phyloP scores from a whole-genome alignment of 2,329 filamentous ascomycete species.

The Paracoccidioides brasiliensis region DNA sequence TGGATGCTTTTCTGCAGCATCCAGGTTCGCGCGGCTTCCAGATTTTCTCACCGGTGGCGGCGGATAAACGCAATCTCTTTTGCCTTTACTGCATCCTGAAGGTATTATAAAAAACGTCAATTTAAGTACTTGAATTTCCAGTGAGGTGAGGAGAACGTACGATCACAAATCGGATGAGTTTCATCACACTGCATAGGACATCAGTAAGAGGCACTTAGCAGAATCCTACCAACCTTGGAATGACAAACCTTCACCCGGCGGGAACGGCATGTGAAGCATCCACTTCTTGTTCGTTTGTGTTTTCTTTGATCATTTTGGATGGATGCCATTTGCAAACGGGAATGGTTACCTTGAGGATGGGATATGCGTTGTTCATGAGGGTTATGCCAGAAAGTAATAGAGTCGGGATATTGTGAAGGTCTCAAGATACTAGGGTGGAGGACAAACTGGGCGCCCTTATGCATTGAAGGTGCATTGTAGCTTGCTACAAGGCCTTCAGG shows the following conservation, averaged over 20 bases:
- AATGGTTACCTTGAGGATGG: slow-evolving; percentile 20
- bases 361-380: slow-evolving; percentile 11
- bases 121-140: slow-evolving; percentile 7
- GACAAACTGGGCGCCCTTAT: background rate
- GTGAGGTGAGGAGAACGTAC: slow-evolving; percentile 29
- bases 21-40: slow-evolving; percentile 30
- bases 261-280: slow-evolving; percentile 83
- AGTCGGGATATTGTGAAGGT: slow-evolving; percentile 23
- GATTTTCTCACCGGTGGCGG: slow-evolving; percentile 41
- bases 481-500: background rate
- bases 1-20: slow-evolving; percentile 26
- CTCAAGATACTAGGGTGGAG: background rate
- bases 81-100: slow-evolving; percentile 76
- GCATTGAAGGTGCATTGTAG: background rate
- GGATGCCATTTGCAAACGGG: slow-evolving; percentile 16
- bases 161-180: slow-evolving; percentile 69
- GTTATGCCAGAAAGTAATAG: slow-evolving; percentile 34
- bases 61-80: slow-evolving; percentile 80
- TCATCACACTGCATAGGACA: slow-evolving; percentile 63
- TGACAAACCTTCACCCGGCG: slow-evolving; percentile 60
- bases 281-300: slow-evolving; percentile 82
- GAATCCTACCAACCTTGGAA: slow-evolving; percentile 2
- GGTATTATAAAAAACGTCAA: slow-evolving; percentile 6
- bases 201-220: background rate
- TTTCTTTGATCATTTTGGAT: slow-evolving; percentile 57